Base-by-base conservation (phyloP, 1,284 basidiomycete species). In the Rugiboletus extremiorientalis region DNA sequence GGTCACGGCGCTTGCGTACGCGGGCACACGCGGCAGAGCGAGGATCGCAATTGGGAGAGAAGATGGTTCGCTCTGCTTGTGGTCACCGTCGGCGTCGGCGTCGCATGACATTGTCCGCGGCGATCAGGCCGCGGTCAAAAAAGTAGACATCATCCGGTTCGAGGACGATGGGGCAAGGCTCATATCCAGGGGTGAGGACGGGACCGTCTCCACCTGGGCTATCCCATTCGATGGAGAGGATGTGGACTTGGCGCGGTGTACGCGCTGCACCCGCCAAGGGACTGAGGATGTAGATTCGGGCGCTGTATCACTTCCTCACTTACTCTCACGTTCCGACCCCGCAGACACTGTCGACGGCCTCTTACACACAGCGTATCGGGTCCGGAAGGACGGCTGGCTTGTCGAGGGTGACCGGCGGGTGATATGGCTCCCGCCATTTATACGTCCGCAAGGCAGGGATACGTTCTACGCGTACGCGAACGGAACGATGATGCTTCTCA, bases 61-160 rank as follows among this genome's bases (percentile, higher is more conserved):
- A 37, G 64, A 65, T 12, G 62, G 62, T 16, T 65, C 57, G 16
- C 6, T 67, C 16, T 46, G 23, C 20, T 10, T 65, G 15, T 69
- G 66, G 62, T 60, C 10, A 12, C 64, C 64, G 1, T 64, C 56
- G n/a, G 52, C 46, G 5, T 62, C 64, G 4, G 43, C 48, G 15
- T 66, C 56, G 11, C 54, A 65, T 20, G 50, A 50, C n/a, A 6
- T 61, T 14, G 22, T 56, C 7, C 23, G 33, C 7, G 25, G n/a
- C 5, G 62, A 62, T 22, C 52, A 59, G 34, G 52, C 40, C 6
- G 23, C 28, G 4, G 36, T 36, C 25, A 55, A 60, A 20, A 44
- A 58, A 8, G 38, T 66, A 1, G 49, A 55, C 12, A 15, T 50
- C 6, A 15, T 66, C 45, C 55, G 30, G 18, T 67, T 66, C 48